A percentile compares a stretch with the other conserved stretches of the same genome.
These are phyloP conservation scores for Croton laevigatus DNA, from an alignment of 441 rosid genomes.

Conservation along the genomic window DNA sequence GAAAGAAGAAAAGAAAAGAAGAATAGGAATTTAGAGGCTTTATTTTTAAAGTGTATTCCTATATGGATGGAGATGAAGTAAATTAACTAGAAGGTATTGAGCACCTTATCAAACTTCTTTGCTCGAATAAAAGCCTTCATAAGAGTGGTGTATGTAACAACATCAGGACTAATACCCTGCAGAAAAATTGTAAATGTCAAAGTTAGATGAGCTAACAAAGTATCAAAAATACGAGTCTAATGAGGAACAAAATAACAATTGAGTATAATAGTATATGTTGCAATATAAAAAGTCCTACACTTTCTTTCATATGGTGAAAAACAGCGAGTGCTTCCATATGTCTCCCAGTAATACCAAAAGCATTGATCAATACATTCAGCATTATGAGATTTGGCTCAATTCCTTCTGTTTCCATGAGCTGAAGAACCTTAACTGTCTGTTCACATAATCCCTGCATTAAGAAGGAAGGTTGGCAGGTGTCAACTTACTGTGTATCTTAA, in stretches of 20 bases:
- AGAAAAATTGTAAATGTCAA: slow-evolving; percentile 19
- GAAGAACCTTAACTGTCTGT: too few relatives aligned
- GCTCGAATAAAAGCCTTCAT: slow-evolving; percentile 72
- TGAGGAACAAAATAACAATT: not conserved
- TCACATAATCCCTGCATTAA: too few relatives aligned
- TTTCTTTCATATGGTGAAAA: slow-evolving; percentile 45
- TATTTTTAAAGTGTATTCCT: not conserved
- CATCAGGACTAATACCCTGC: slow-evolving; percentile 64
- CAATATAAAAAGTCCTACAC: slow-evolving; percentile 29
- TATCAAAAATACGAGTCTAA: not conserved
- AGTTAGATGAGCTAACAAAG: slow-evolving; percentile 16
- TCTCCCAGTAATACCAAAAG: slow-evolving; percentile 64
- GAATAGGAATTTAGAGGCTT: too few relatives aligned
- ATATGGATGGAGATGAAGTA: not conserved
- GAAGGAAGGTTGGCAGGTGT: too few relatives aligned
- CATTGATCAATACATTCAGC: slow-evolving; percentile 73
- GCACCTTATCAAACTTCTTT: slow-evolving; percentile 54
- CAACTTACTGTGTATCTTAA: too few relatives aligned
- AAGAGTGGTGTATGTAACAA: slow-evolving; percentile 59
- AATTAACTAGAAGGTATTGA: slow-evolving; percentile 13
- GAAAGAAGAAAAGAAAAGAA: not conserved
- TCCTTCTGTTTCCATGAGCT: slow-evolving; percentile 65
- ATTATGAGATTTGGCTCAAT: too few relatives aligned
- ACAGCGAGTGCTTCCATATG: slow-evolving; percentile 59
- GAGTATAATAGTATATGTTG: not conserved